Conservation (phyloP, 257 asterid genomes). For the Petunia axillaris region DNA sequence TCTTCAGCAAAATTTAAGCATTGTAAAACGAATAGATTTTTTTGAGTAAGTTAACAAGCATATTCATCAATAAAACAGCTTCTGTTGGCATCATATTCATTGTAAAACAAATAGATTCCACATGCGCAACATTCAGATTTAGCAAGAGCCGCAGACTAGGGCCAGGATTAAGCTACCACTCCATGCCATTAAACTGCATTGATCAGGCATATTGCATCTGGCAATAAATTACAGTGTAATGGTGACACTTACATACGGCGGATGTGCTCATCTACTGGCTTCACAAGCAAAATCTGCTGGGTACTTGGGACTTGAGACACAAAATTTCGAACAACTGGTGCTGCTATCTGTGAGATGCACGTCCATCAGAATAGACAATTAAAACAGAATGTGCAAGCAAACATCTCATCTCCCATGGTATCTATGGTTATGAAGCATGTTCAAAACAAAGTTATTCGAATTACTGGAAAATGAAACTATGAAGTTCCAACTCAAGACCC, state of each 20-base stretch:
- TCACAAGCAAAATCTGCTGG: conserved; percentile 42
- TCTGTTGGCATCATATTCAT: neutral
- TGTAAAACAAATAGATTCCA: conserved; percentile 17
- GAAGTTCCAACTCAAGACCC: neutral
- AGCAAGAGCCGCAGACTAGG: conserved; percentile 1
- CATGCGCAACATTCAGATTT: conserved; percentile 2
- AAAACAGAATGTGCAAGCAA: neutral
- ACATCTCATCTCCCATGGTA: neutral
- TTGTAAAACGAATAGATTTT: neutral
- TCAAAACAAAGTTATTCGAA: neutral
- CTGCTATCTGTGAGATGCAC: conserved; percentile 48
- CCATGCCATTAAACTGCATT: conserved; percentile 7
- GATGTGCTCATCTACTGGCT: conserved; percentile 57
- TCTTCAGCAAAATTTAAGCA: neutral
- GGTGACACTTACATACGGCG: conserved; percentile 60
- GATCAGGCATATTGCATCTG: conserved; percentile 1
- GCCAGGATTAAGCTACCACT: conserved; percentile 9
- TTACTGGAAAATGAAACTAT: neutral
- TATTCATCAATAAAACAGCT: too few species aligned
- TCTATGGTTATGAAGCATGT: neutral
- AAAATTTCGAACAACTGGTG: conserved; percentile 46
- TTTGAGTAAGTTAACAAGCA: too few species aligned
- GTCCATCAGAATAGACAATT: conserved; percentile 9
- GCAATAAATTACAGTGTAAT: conserved; percentile 18
- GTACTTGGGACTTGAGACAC: conserved; percentile 50